Evolutionary conservation across 495 filamentous ascomycete genomes (phyloP).

Genomic region (Penicillium cosmopolitanum): DNA sequence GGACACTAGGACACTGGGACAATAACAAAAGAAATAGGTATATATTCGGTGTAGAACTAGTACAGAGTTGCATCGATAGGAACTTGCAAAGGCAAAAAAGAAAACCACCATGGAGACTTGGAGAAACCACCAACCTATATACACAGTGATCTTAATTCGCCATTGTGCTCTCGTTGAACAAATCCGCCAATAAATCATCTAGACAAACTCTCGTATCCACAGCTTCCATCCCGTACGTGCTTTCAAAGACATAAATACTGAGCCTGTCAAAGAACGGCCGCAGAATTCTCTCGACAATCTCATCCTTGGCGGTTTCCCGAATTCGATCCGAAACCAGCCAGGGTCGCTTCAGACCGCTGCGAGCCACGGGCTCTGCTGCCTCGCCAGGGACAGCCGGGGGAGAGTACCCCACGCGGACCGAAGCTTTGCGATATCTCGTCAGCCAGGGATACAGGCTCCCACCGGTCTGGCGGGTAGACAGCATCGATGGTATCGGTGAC

Average conservation of each 20-base stretch:
- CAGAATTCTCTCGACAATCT: constrained; percentile 73
- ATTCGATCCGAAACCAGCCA: constrained; percentile 50
- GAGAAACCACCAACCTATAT: constrained; percentile 13
- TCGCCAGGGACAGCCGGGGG: constrained; percentile 38
- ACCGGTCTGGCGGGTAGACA: constrained; percentile 78
- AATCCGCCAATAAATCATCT: constrained; percentile 70
- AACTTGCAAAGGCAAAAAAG: background rate
- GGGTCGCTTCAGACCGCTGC: constrained; percentile 38
- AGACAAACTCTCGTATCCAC: constrained; percentile 71
- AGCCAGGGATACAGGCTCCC: constrained; percentile 74
- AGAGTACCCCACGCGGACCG: constrained; percentile 50
- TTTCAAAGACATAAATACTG: constrained; percentile 90
- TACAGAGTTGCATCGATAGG: background rate
- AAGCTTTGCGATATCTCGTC: constrained; percentile 86
- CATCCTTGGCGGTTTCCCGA: constrained; percentile 61
- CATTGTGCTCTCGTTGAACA: constrained; percentile 77
- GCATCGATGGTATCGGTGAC: constrained; percentile 96
- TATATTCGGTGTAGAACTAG: constrained; percentile 8
- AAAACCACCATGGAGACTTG: constrained; percentile 10
- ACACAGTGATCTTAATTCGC: constrained; percentile 34
- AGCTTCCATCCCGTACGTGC: constrained; percentile 79
- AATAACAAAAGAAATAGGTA: constrained; percentile 4
- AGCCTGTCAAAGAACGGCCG: constrained; percentile 89
- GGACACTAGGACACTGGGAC: background rate
- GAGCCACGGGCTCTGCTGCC: constrained; percentile 35